Base-by-base conservation (phyloP, 2,329 filamentous ascomycete genomes). In the Trichoderma cornu-damae region DNA sequence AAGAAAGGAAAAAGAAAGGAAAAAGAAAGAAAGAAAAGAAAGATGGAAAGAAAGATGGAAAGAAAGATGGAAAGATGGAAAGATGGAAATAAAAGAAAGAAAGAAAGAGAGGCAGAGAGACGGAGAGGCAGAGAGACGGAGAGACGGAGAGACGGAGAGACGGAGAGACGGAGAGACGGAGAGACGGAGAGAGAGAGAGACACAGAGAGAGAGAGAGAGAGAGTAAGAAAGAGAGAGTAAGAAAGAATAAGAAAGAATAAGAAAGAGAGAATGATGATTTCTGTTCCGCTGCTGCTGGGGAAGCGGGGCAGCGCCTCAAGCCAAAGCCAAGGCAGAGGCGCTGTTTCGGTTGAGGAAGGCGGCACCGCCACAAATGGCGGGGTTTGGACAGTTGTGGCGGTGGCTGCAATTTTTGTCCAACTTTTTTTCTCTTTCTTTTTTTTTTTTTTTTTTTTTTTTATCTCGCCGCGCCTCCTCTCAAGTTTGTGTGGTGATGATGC, bases 341-440 rank as follows among this genome's bases (percentile, higher is more conserved):
- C 16, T 44, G 20, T 34, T n/a, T n/a, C n/a, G n/a, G n/a, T n/a
- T n/a, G n/a, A n/a, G n/a, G n/a, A n/a, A n/a, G n/a, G n/a, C n/a
- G 40, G 24, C 48, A 32, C 40, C 55, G 57, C 57, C 57, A 58
- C 57, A 48, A 51, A 58, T 48, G 57, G 57, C 53, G 57, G 57
- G 57, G 57, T 55, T 12, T 28, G 12, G n/a, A n/a, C n/a, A 35
- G 12, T 6, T n/a, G 44, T 48, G 28, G 44, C 44, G 28, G 9
- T 20, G 16, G n/a, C n/a, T n/a, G n/a, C n/a, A n/a, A 16, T 35
- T n/a, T n/a, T n/a, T n/a, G n/a, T n/a, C n/a, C n/a, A n/a, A n/a
- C n/a, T n/a, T n/a, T n/a, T n/a, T n/a, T 2, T 12, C 34, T 16
- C 34, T 37, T n/a, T n/a, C n/a, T 6, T 37, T 16, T 4, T 3